Conservation (phyloP, 2,329 filamentous ascomycete species). For the Thelonectria rubi region DNA sequence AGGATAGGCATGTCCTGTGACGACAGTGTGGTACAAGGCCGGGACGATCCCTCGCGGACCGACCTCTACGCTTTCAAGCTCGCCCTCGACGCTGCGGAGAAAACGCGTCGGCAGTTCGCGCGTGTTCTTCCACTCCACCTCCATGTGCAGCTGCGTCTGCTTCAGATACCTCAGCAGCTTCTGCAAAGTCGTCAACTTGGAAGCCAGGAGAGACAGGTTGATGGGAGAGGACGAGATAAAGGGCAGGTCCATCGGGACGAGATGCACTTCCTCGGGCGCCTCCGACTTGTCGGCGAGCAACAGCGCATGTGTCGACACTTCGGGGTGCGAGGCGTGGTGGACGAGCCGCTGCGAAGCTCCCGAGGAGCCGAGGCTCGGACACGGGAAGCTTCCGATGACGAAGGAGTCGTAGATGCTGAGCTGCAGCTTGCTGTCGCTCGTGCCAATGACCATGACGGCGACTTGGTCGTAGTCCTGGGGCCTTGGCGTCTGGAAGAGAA, state of each 20-base stretch:
- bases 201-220: slow-evolving; percentile 84
- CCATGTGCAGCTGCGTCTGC: slow-evolving; percentile 81
- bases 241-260: slow-evolving; percentile 84
- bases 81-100: slow-evolving; percentile 78
- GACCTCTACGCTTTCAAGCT: slow-evolving; percentile 68
- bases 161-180: slow-evolving; percentile 86
- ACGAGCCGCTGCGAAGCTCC: slow-evolving; percentile 49
- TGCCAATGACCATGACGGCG: slow-evolving; percentile 80
- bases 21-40: slow-evolving; percentile 83
- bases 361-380: slow-evolving; percentile 49
- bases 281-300: slow-evolving; percentile 58
- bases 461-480: slow-evolving; percentile 76
- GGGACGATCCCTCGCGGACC: slow-evolving; percentile 72
- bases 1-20: slow-evolving; percentile 81
- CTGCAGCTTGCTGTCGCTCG: slow-evolving; percentile 75
- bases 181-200: slow-evolving; percentile 86
- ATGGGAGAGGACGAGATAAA: slow-evolving; percentile 82
- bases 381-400: slow-evolving; percentile 73
- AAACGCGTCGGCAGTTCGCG: slow-evolving; percentile 83
- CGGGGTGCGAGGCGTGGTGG: slow-evolving; percentile 75
- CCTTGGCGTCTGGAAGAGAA: slow-evolving; percentile 70
- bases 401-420: slow-evolving; percentile 89
- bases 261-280: slow-evolving; percentile 51
- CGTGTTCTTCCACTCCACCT: slow-evolving; percentile 83
- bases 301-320: slow-evolving; percentile 79